These are phyloP conservation scores for Shiraia bambusicola DNA, from an alignment of 2,329 filamentous ascomycete genomes.

Conservation along the genomic window DNA sequence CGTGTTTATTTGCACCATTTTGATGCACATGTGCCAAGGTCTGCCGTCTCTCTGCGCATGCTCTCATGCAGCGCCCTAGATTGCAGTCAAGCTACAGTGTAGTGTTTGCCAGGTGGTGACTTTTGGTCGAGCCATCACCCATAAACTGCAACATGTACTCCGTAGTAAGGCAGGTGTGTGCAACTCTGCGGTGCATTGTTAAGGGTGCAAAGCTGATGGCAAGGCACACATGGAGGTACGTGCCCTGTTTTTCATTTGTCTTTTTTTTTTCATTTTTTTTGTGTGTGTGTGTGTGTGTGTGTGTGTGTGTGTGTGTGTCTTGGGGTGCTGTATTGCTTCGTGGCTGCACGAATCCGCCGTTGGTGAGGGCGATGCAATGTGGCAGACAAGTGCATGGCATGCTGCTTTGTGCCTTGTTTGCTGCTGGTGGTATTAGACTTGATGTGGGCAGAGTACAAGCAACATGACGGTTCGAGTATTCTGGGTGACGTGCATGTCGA, in stretches of 20 bases:
- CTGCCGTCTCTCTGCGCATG: slow-evolving; percentile 1
- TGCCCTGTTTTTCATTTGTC: slow-evolving; percentile 24
- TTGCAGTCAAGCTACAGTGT: neutral
- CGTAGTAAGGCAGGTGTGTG: slow-evolving; percentile 5
- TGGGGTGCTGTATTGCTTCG: too few relatives aligned
- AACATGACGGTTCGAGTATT: too few relatives aligned
- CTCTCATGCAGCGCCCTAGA: neutral
- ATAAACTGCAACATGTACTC: slow-evolving; percentile 11
- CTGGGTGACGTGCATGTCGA: too few relatives aligned
- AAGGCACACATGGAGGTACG: slow-evolving; percentile 28
- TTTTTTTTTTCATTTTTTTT: slow-evolving; percentile 13
- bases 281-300: too few relatives aligned
- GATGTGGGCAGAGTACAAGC: too few relatives aligned
- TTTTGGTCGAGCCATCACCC: slow-evolving; percentile 15
- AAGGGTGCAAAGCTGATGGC: slow-evolving; percentile 10
- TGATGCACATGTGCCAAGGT: slow-evolving; percentile 1
- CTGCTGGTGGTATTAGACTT: too few relatives aligned
- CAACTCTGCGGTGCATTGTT: slow-evolving; percentile 6
- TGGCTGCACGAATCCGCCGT: too few relatives aligned
- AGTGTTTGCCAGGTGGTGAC: neutral
- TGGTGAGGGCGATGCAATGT: too few relatives aligned
- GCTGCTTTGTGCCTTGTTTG: too few relatives aligned
- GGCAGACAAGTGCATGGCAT: too few relatives aligned
- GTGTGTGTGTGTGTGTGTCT: too few relatives aligned
- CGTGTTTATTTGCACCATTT: slow-evolving; percentile 10